Evolutionary conservation across 1,284 basidiomycete genomes (phyloP), one percentile per base, ranked within the genome.

Genomic region (Ceratobasidium sp.): DNA sequence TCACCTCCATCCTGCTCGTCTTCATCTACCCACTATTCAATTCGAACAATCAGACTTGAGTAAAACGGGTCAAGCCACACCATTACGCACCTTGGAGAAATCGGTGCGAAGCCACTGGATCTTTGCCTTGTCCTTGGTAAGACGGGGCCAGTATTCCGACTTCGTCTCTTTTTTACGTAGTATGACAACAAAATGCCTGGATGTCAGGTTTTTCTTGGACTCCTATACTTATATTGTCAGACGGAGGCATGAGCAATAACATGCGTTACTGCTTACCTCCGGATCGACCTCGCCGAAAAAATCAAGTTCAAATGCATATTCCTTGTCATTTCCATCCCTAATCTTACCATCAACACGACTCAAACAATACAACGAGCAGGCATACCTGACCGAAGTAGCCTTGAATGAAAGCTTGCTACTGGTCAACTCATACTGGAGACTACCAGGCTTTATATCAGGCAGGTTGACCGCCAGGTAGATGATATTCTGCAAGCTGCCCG

Each of bases 1-100:
- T n/a, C n/a, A n/a, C 85, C 63, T 85, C 91, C 41, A n/a, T 94
- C 92, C 84, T 98, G 95, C 82, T 98, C 95, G 80, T 98, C 95
- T 85, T 98, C 95, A 81, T 97, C 95, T 65, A 92, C 92, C 95
- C 95, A 98, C 84, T 81, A 76, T 46, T 46, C 43, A 24, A 56
- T 37, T 34, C 19, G 19, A 49, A 43, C 11, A 61, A 71, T 77
- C 59, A 53, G 58, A 63, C 68, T 71, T 77, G 69, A 41, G 74
- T 76, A 54, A 27, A 29, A 46, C 24, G 13, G 9, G 6, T 56
- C 16, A 24, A 31, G 9, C n/a, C 29, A 48, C 41, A 31, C 37
- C 3, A 22, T 34, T 43, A 24, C 81, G n/a, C 61, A 83, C 83
- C 82, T 93, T 96, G 80, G 86, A 85, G 81, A 96, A 97, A 83